Evolutionary conservation across 768 basidiomycete species (phyloP).

Genomic region (Naganishia randhawae): DNA sequence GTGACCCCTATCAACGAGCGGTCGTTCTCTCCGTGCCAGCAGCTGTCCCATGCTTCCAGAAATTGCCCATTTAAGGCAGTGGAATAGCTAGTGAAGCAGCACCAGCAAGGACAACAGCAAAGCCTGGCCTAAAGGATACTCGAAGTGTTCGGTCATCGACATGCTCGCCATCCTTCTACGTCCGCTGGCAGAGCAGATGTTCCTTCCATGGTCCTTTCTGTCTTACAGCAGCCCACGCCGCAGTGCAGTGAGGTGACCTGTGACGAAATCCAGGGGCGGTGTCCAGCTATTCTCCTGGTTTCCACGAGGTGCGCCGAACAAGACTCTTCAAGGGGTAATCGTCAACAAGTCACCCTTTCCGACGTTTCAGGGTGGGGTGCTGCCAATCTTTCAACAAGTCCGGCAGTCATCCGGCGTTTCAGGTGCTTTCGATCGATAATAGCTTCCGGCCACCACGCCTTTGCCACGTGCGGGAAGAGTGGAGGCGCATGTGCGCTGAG

Average conservation of each 20-base stretch:
- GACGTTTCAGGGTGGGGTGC: not conserved
- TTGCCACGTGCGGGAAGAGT: not conserved
- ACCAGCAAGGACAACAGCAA: too few relatives aligned
- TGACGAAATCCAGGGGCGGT: not conserved
- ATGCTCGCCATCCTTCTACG: too few relatives aligned
- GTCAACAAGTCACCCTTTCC: not conserved
- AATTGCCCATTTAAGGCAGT: too few relatives aligned
- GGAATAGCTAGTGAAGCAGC: too few relatives aligned
- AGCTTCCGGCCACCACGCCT: not conserved
- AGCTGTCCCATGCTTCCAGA: too few relatives aligned
- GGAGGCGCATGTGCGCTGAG: not conserved
- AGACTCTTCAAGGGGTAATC: not conserved
- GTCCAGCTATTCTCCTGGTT: not conserved
- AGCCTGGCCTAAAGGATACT: too few relatives aligned
- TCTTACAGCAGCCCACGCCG: not conserved
- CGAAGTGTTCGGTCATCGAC: too few relatives aligned
- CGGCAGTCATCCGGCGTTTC: not conserved
- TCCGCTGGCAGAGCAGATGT: too few relatives aligned
- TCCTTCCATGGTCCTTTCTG: not conserved
- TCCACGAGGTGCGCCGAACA: not conserved
- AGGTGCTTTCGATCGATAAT: not conserved
- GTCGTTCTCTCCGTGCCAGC: too few relatives aligned
- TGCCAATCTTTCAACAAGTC: not conserved
- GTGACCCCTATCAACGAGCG: too few relatives aligned
- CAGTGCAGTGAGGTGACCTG: not conserved